A percentile compares a stretch with the other conserved stretches of the same genome.
phyloP scores from a whole-genome alignment of 108 stramenopile genomes.

The Conticribra weissflogii region DNA sequence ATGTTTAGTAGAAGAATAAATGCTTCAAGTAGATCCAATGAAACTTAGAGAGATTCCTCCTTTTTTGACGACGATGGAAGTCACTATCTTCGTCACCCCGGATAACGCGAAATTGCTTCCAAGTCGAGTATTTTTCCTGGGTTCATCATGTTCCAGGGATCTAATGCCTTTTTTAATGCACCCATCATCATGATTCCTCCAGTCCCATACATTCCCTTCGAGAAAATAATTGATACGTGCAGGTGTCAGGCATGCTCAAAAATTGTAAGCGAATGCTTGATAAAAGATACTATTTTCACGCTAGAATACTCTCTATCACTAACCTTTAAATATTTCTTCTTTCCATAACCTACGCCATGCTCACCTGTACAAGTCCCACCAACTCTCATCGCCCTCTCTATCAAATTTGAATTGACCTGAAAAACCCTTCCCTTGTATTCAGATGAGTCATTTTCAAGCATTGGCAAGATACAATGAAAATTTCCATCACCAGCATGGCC shows the following conservation, averaged over 20 bases:
- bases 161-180: slow-evolving; percentile 83
- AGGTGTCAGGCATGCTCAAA: too few relatives aligned
- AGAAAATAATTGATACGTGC: too few relatives aligned
- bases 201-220: slow-evolving; percentile 70
- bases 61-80: too few relatives aligned
- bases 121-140: slow-evolving; percentile 40
- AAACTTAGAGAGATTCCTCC: too few relatives aligned
- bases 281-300: too few relatives aligned
- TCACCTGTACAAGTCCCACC: slow-evolving; percentile 99
- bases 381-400: slow-evolving; percentile 61
- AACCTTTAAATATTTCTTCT: slow-evolving; percentile 73
- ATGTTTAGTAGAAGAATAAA: too few relatives aligned
- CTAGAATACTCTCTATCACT: background rate
- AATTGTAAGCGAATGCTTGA: too few relatives aligned
- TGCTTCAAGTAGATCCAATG: too few relatives aligned
- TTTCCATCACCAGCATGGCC: slow-evolving; percentile 99
- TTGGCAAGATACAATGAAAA: slow-evolving; percentile 91
- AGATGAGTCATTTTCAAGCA: slow-evolving; percentile 64
- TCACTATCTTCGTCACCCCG: too few relatives aligned
- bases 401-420: slow-evolving; percentile 66
- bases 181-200: slow-evolving; percentile 89
- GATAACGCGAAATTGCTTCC: too few relatives aligned
- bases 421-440: slow-evolving; percentile 73
- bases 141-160: slow-evolving; percentile 92
- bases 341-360: slow-evolving; percentile 96